Conservation (phyloP, 345 rosid species). For the Sonneratia caseolaris region DNA sequence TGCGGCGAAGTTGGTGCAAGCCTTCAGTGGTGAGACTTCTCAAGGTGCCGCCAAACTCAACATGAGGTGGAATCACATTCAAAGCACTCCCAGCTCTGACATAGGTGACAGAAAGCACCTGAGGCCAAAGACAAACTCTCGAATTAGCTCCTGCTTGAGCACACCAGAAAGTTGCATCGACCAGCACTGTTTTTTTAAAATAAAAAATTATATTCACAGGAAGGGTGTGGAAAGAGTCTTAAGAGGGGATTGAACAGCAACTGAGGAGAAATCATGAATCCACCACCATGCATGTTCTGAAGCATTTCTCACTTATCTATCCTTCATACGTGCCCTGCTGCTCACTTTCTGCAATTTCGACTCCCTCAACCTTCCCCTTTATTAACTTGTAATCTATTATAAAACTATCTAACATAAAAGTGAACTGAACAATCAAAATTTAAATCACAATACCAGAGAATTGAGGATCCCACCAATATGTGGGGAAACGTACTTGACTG, state of each 20-base stretch:
- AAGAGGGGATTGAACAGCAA: no score
- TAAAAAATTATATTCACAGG: not conserved
- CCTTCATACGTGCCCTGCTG: not conserved
- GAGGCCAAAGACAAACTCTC: slow-evolving; percentile 8
- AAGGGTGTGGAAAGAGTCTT: not conserved
- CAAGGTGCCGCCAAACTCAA: slow-evolving; percentile 79
- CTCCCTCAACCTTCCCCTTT: not conserved
- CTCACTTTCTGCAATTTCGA: not conserved
- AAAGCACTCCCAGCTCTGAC: slow-evolving; percentile 48
- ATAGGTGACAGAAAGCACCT: slow-evolving; percentile 71
- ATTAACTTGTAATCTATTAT: not conserved
- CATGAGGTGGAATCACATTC: slow-evolving; percentile 44
- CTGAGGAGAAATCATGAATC: no score
- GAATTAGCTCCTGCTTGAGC: not conserved
- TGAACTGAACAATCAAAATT: not conserved
- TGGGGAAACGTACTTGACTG: slow-evolving; percentile 29
- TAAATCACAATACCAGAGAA: not conserved
- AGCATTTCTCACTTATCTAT: no score
- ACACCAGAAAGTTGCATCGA: not conserved
- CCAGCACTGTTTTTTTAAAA: not conserved
- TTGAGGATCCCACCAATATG: not conserved
- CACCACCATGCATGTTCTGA: not conserved
- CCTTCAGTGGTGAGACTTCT: slow-evolving; percentile 83
- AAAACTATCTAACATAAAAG: not conserved
- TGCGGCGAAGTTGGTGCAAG: slow-evolving; percentile 40